Evolutionary conservation across 352 stramenopile genomes (phyloP).

Genomic region (Phytophthora chlamydospora): DNA sequence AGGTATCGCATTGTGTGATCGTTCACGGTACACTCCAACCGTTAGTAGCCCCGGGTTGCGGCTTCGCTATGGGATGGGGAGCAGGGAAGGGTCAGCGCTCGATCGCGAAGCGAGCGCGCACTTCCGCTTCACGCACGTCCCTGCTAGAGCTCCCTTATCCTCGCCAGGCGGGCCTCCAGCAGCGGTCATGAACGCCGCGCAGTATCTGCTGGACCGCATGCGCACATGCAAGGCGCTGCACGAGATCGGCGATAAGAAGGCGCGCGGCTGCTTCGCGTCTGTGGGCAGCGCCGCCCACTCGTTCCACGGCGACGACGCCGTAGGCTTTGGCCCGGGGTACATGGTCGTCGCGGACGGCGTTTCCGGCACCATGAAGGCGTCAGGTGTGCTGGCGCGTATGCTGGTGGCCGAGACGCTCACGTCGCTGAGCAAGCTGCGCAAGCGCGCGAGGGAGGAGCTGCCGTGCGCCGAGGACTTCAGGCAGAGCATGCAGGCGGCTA

Average conservation of each 20-base stretch:
- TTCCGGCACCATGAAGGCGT: constrained; percentile 86
- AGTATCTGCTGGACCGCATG: constrained; percentile 80
- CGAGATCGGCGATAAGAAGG: constrained; percentile 41
- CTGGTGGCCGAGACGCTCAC: constrained; percentile 81
- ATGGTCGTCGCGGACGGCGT: constrained; percentile 90
- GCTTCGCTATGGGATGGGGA: constrained; percentile 41
- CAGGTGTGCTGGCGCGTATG: constrained; percentile 75
- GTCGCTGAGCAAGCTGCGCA: constrained; percentile 72
- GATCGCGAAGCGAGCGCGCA: constrained; percentile 8
- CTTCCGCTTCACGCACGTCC: constrained; percentile 14
- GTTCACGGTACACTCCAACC: background rate
- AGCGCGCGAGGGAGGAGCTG: constrained; percentile 55
- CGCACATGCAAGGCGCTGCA: constrained; percentile 68
- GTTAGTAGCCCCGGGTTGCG: constrained; percentile 12
- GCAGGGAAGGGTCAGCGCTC: constrained; percentile 22
- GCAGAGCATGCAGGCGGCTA: constrained; percentile 70
- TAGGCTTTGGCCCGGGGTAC: constrained; percentile 84
- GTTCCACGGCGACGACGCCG: constrained; percentile 87
- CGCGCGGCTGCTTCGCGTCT: constrained; percentile 68
- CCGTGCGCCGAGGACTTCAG: constrained; percentile 69
- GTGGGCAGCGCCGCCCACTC: constrained; percentile 77
- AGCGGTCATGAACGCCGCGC: constrained; percentile 56
- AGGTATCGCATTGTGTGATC: no score
- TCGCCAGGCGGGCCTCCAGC: background rate
- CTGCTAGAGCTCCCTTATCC: no score